Percentiles rank a stretch among this genome's conserved stretches.
These are phyloP conservation scores for Glycyrrhiza uralensis DNA, from an alignment of 306 rosid species.

Conservation along the genomic window DNA sequence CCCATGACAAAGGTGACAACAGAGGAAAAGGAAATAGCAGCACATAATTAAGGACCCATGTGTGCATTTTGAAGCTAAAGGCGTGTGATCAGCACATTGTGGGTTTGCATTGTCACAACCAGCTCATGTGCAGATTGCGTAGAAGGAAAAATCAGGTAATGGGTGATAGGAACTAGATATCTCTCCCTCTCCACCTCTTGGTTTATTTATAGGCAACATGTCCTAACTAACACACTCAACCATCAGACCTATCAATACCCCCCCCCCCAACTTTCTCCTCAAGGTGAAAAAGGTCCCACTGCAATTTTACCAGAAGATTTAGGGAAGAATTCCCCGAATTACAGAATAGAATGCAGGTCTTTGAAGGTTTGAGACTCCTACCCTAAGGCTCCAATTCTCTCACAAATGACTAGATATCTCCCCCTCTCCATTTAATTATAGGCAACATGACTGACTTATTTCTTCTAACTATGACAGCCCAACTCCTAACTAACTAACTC, in stretches of 20 bases:
- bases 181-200: neutral
- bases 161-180: neutral
- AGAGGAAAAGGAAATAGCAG: neutral
- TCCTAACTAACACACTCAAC: neutral
- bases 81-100: neutral
- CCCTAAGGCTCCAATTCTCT: neutral
- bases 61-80: neutral
- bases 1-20: neutral
- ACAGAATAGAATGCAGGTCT: neutral
- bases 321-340: neutral
- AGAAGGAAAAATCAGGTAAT: neutral
- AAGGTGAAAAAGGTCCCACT: neutral
- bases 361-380: neutral
- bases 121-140: neutral
- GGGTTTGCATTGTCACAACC: neutral
- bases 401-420: neutral
- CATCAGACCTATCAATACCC: neutral
- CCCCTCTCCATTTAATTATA: neutral
- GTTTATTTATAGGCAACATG: neutral
- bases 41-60: neutral
- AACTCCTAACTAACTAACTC: conserved; percentile 1
- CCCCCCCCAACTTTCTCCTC: neutral
- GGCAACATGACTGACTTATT: neutral
- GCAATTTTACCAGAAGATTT: neutral
- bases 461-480: neutral